phyloP scores from a whole-genome alignment of 2,329 filamentous ascomycete genomes.

The Paracoccidioides brasiliensis region DNA sequence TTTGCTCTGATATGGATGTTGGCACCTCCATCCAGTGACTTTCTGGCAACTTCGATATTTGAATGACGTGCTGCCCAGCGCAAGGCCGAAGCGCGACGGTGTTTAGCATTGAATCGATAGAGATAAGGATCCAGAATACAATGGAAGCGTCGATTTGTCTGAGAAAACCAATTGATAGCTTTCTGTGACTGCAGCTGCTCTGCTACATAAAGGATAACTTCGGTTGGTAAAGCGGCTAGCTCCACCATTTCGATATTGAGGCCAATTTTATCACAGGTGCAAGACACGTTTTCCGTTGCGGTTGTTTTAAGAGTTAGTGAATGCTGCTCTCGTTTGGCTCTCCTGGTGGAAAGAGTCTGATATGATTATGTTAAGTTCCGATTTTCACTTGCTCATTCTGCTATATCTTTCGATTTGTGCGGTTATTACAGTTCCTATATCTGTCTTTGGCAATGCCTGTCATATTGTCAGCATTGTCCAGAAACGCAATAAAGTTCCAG shows the following conservation, averaged over 20 bases:
- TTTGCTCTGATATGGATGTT: background rate
- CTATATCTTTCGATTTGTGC: too few relatives aligned
- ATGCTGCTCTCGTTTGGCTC: background rate
- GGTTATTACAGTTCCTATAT: too few relatives aligned
- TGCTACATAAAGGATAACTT: conserved; percentile 4
- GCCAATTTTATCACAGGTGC: background rate
- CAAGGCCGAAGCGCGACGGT: background rate
- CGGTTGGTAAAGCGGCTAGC: background rate
- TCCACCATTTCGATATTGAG: background rate
- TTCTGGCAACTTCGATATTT: conserved; percentile 1
- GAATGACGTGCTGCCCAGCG: conserved; percentile 1
- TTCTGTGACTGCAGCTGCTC: background rate
- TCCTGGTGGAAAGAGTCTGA: too few relatives aligned
- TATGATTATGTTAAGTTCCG: too few relatives aligned
- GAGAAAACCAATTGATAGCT: conserved; percentile 1
- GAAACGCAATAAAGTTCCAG: too few relatives aligned
- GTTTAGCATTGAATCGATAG: conserved; percentile 3
- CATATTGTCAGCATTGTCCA: too few relatives aligned
- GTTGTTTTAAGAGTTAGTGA: background rate
- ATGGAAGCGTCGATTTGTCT: conserved; percentile 3
- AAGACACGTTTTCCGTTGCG: background rate
- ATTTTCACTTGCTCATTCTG: too few relatives aligned
- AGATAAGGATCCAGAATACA: background rate
- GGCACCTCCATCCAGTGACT: conserved; percentile 2
- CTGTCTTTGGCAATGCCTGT: too few relatives aligned